Conservation (phyloP, 139 green algal species). For the Chlorella sp. region DNA sequence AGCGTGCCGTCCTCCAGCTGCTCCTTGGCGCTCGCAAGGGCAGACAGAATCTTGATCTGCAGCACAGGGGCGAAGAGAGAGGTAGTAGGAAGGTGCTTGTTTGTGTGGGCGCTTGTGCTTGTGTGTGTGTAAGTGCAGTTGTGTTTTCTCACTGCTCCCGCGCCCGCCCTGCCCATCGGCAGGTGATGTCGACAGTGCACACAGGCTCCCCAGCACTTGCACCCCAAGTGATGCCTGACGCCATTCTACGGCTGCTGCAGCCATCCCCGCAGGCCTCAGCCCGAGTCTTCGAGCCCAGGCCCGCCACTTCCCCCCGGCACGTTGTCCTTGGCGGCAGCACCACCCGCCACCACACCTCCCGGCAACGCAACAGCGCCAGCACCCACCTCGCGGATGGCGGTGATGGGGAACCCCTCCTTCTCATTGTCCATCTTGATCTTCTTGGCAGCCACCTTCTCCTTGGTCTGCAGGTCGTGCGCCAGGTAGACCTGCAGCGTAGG, state of each 20-base stretch:
- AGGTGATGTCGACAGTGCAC: too few species aligned
- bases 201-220: too few species aligned
- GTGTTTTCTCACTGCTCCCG: too few species aligned
- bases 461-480: constrained; percentile 51
- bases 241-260: neutral
- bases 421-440: constrained; percentile 99
- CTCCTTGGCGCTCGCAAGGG: constrained; percentile 33
- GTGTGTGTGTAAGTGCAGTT: too few species aligned
- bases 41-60: constrained; percentile 95
- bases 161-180: too few species aligned
- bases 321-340: neutral
- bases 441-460: constrained; percentile 91
- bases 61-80: neutral
- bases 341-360: neutral
- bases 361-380: neutral
- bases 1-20: constrained; percentile 39
- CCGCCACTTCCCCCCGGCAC: too few species aligned
- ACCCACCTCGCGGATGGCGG: constrained; percentile 90
- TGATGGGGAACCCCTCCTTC: constrained; percentile 99
- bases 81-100: neutral
- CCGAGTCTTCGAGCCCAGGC: too few species aligned
- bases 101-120: neutral
- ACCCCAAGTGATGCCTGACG: neutral
- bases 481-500: constrained; percentile 49
- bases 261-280: too few species aligned